phyloP scores from a whole-genome alignment of 1,284 basidiomycete species.

The Tilletia setariae region DNA sequence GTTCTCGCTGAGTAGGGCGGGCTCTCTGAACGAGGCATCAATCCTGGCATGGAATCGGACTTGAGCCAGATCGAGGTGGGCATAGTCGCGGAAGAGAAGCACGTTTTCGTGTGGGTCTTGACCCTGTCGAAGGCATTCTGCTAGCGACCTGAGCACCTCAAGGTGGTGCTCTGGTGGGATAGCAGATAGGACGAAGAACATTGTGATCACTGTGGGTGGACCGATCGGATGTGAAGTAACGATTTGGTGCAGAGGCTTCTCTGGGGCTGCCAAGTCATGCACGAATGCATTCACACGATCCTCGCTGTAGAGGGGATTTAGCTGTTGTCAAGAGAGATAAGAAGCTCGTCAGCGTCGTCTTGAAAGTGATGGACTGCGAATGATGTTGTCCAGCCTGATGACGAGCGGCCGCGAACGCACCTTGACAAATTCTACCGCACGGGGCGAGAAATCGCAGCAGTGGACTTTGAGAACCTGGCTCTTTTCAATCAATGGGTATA shows the following conservation, averaged over 20 bases:
- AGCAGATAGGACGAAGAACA: slow-evolving; percentile 54
- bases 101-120: slow-evolving; percentile 18
- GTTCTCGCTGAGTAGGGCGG: slow-evolving; percentile 41
- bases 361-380: background rate
- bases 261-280: slow-evolving; percentile 39
- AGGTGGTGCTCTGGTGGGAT: slow-evolving; percentile 51
- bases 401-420: slow-evolving; percentile 17
- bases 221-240: slow-evolving; percentile 8
- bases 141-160: slow-evolving; percentile 30
- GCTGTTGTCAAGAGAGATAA: too few relatives aligned
- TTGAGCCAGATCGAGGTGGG: slow-evolving; percentile 53
- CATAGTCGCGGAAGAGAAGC: slow-evolving; percentile 55
- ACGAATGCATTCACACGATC: slow-evolving; percentile 52
- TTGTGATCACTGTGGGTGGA: slow-evolving; percentile 39
- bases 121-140: slow-evolving; percentile 27
- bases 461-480: slow-evolving; percentile 41
- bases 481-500: slow-evolving; percentile 44
- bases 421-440: slow-evolving; percentile 48
- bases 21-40: slow-evolving; percentile 45
- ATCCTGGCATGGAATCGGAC: slow-evolving; percentile 53
- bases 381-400: too few relatives aligned
- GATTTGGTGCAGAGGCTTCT: background rate
- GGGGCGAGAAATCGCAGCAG: slow-evolving; percentile 50
- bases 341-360: slow-evolving; percentile 1
- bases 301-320: slow-evolving; percentile 34